Conservation (phyloP, 2,329 filamentous ascomycete species). For the Blastomyces parvus region DNA sequence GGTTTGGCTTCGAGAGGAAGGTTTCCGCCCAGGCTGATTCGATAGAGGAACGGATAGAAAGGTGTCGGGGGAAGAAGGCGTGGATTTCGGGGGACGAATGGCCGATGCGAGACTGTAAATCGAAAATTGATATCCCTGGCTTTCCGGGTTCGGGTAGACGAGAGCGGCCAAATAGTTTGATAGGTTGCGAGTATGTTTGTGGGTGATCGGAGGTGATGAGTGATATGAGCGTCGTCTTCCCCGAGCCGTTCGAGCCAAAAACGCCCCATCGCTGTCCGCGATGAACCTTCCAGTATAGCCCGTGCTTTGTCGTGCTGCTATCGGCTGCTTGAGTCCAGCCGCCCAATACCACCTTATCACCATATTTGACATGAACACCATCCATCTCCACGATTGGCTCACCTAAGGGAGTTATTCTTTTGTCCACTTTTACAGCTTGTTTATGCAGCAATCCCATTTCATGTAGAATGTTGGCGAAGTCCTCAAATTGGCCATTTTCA, state of each 20-base stretch:
- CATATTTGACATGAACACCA: constrained; percentile 73
- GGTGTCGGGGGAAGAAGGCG: constrained; percentile 72
- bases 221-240: constrained; percentile 89
- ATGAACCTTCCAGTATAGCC: constrained; percentile 73
- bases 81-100: constrained; percentile 93
- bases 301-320: constrained; percentile 43
- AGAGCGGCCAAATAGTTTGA: constrained; percentile 74
- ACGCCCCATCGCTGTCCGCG: constrained; percentile 83
- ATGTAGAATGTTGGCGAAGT: background rate
- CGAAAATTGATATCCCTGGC: constrained; percentile 78
- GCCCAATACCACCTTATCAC: constrained; percentile 65
- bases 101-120: constrained; percentile 80
- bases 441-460: background rate
- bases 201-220: constrained; percentile 93
- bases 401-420: constrained; percentile 31
- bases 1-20: constrained; percentile 59
- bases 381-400: constrained; percentile 78
- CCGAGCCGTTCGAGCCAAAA: constrained; percentile 86
- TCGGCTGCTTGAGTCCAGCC: constrained; percentile 59
- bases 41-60: constrained; percentile 64
- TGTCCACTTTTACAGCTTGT: constrained; percentile 5
- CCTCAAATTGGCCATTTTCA: constrained; percentile 15
- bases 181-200: constrained; percentile 80
- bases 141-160: constrained; percentile 64
- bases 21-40: constrained; percentile 89